Conservation (phyloP, 2,329 filamentous ascomycete species). For the Pseudogymnoascus sp. region DNA sequence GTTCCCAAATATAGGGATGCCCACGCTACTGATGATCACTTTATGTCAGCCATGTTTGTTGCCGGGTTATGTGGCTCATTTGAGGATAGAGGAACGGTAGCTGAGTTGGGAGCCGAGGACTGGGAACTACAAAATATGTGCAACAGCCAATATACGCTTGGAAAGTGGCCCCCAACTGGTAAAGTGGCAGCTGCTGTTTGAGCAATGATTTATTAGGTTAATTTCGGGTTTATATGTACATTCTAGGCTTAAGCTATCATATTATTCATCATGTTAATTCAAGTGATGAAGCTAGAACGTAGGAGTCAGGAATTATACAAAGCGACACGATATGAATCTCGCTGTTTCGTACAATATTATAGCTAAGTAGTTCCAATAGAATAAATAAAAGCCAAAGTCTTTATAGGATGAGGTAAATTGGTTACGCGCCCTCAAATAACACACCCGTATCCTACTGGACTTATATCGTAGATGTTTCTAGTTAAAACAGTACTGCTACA, state of each 20-base stretch:
- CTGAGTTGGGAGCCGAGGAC: conserved; percentile 46
- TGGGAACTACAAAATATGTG: conserved; percentile 61
- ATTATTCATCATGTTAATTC: neutral
- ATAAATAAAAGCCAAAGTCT: neutral
- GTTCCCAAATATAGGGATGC: conserved; percentile 57
- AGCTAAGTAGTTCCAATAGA: neutral
- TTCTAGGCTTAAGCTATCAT: neutral
- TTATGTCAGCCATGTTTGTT: conserved; percentile 56
- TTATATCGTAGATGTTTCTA: neutral
- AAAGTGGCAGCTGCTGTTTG: neutral
- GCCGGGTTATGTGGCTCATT: conserved; percentile 45
- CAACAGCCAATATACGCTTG: conserved; percentile 50
- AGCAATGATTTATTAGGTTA: neutral
- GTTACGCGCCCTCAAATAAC: neutral
- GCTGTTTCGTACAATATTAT: neutral
- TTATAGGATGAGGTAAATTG: neutral
- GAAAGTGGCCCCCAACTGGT: conserved; percentile 26
- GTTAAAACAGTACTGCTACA: neutral
- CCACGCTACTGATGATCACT: conserved; percentile 63
- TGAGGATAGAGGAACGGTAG: conserved; percentile 36
- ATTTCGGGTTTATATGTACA: neutral
- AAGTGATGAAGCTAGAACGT: neutral
- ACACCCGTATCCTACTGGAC: neutral
- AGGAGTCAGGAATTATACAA: neutral
- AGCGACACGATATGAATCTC: neutral